Evolutionary conservation across 768 basidiomycete species (phyloP).

Genomic region (Flagelloscypha sp.): DNA sequence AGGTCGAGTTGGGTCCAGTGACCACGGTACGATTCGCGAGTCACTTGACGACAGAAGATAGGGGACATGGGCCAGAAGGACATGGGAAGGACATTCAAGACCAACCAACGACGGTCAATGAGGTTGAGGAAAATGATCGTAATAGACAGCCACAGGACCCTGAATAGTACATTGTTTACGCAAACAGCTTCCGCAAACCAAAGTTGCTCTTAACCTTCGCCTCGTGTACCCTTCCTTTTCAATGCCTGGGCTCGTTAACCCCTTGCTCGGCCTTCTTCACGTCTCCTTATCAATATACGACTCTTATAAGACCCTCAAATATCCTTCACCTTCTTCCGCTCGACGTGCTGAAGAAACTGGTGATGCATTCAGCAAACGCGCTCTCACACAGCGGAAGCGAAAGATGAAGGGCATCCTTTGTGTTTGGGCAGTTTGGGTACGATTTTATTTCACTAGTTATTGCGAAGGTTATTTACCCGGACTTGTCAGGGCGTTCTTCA

Average conservation of each 20-base stretch:
- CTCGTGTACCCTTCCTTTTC: no score
- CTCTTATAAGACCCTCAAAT: conserved; percentile 75
- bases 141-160: no score
- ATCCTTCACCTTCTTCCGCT: conserved; percentile 45
- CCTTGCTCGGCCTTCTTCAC: conserved; percentile 58
- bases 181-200: no score
- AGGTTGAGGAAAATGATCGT: no score
- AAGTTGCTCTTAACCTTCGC: no score
- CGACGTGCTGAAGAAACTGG: conserved; percentile 40
- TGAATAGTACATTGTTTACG: no score
- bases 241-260: conserved; percentile 65
- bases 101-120: no score
- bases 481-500: conserved; percentile 53
- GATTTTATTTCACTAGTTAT: conserved; percentile 8
- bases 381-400: conserved; percentile 68
- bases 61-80: no score
- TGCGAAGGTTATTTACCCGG: not conserved
- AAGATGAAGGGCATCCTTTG: conserved; percentile 80
- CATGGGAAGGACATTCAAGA: no score
- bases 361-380: conserved; percentile 57
- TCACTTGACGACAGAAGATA: no score
- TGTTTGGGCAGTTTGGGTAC: conserved; percentile 83
- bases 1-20: no score
- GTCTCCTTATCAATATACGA: conserved; percentile 77
- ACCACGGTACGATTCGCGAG: no score